A percentile compares a stretch with the other conserved stretches of the same genome.
Evolutionary conservation across 1,139 yeast species (phyloP).

Genomic region (Yamadazyma taylorii): DNA sequence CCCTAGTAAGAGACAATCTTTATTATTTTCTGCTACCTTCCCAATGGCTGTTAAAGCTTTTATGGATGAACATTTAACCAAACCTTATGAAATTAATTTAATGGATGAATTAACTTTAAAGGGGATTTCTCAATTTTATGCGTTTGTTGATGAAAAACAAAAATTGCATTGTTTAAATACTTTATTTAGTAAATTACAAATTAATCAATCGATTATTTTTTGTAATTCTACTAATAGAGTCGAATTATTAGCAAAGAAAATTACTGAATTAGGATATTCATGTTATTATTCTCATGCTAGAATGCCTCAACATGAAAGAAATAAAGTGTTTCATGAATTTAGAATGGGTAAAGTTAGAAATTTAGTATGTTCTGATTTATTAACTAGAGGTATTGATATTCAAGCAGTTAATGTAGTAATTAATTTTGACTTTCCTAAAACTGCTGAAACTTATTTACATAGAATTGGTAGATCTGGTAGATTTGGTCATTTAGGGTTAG

Average conservation of each 20-base stretch:
- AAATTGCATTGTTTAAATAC: slow-evolving; percentile 95
- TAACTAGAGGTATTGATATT: slow-evolving; percentile 98
- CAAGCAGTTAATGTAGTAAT: slow-evolving; percentile 98
- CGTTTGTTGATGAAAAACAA: slow-evolving; percentile 95
- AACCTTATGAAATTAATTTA: slow-evolving; percentile 92
- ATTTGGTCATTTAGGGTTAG: slow-evolving; percentile 97
- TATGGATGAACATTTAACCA: slow-evolving; percentile 86
- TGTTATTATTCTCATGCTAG: slow-evolving; percentile 97
- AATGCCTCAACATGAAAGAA: slow-evolving; percentile 97
- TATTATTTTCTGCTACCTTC: slow-evolving; percentile 93
- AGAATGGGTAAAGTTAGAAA: slow-evolving; percentile 98
- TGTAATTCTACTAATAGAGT: slow-evolving; percentile 97
- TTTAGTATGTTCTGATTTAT: slow-evolving; percentile 91
- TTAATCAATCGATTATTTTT: slow-evolving; percentile 93
- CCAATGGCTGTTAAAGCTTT: slow-evolving; percentile 91
- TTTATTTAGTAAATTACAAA: slow-evolving; percentile 87
- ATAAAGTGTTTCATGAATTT: slow-evolving; percentile 96
- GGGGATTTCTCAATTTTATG: slow-evolving; percentile 96
- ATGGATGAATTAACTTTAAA: slow-evolving; percentile 97
- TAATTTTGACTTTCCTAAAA: slow-evolving; percentile 97
- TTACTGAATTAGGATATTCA: slow-evolving; percentile 94
- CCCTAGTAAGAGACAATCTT: slow-evolving; percentile 80
- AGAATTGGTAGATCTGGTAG: slow-evolving; percentile 99
- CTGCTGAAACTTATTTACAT: slow-evolving; percentile 95
- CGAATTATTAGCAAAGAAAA: slow-evolving; percentile 90